phyloP scores from a whole-genome alignment of 305 asterid genomes.

The Fraxinus platypoda region DNA sequence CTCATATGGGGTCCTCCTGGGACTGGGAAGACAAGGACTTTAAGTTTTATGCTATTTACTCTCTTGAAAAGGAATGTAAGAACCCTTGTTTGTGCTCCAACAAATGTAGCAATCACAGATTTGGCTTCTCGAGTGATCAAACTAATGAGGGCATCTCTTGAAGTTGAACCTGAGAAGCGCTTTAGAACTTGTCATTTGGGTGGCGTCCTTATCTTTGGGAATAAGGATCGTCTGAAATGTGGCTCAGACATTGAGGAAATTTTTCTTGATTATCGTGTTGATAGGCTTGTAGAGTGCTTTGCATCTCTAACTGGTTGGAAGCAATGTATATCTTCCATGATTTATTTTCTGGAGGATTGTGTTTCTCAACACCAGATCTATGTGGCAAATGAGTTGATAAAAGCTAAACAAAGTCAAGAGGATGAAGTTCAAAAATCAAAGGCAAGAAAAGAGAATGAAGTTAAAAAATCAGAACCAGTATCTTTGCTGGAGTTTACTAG shows the following conservation, averaged over 20 bases:
- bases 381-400: slow-evolving; percentile 39
- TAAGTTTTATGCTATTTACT: slow-evolving; percentile 43
- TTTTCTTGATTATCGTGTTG: slow-evolving; percentile 54
- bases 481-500: slow-evolving; percentile 47
- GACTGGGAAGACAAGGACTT: slow-evolving; percentile 63
- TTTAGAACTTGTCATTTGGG: slow-evolving; percentile 43
- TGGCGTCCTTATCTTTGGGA: slow-evolving; percentile 58
- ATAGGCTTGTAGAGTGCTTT: slow-evolving; percentile 40
- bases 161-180: slow-evolving; percentile 18
- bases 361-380: slow-evolving; percentile 32
- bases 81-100: slow-evolving; percentile 61
- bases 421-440: slow-evolving; percentile 19
- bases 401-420: slow-evolving; percentile 14
- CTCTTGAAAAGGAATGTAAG: slow-evolving; percentile 46
- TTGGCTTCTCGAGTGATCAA: slow-evolving; percentile 54
- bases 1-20: slow-evolving; percentile 86
- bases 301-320: slow-evolving; percentile 51
- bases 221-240: slow-evolving; percentile 45
- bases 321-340: slow-evolving; percentile 38
- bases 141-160: slow-evolving; percentile 36
- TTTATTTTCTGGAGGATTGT: slow-evolving; percentile 47
- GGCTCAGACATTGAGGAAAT: slow-evolving; percentile 55
- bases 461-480: slow-evolving; percentile 6
- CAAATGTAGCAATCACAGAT: slow-evolving; percentile 55
- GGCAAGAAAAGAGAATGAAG: slow-evolving; percentile 16